These are phyloP conservation scores for Thelonectria blattea DNA, from an alignment of 2,329 filamentous ascomycete species.

Conservation along the genomic window DNA sequence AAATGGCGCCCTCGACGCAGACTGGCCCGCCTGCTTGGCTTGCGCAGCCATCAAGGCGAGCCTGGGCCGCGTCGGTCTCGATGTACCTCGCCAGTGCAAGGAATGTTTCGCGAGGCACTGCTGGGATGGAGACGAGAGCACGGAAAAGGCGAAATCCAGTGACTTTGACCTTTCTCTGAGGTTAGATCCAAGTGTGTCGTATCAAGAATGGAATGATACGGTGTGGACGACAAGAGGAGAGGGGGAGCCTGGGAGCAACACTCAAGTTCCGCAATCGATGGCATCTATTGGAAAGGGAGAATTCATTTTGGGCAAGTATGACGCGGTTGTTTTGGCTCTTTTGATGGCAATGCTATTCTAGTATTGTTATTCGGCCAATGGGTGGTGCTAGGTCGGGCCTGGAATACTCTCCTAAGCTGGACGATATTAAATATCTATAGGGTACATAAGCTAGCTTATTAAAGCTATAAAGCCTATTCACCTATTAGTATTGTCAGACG, in stretches of 20 bases:
- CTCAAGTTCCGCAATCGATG: background rate
- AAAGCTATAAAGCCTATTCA: too few relatives aligned
- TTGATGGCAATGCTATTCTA: too few relatives aligned
- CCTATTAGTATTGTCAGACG: too few relatives aligned
- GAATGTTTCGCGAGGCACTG: slow-evolving; percentile 28
- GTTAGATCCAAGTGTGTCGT: background rate
- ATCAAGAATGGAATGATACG: background rate
- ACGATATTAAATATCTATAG: too few relatives aligned
- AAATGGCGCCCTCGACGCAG: slow-evolving; percentile 71
- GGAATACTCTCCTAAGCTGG: too few relatives aligned
- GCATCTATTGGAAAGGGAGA: too few relatives aligned
- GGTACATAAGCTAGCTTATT: too few relatives aligned
- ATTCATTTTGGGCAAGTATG: too few relatives aligned
- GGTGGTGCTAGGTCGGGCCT: too few relatives aligned
- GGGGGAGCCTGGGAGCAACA: background rate
- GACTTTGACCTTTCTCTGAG: background rate
- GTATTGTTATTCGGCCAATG: too few relatives aligned
- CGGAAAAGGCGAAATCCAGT: background rate
- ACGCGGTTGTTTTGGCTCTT: too few relatives aligned
- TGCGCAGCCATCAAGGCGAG: slow-evolving; percentile 79
- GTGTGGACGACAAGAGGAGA: background rate
- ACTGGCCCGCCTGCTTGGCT: slow-evolving; percentile 80
- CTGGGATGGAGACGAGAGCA: background rate
- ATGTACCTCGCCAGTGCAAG: slow-evolving; percentile 32
- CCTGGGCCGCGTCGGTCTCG: slow-evolving; percentile 49